Base-by-base conservation (phyloP, 2,329 filamentous ascomycete genomes). In the Gaeumannomyces tritici region DNA sequence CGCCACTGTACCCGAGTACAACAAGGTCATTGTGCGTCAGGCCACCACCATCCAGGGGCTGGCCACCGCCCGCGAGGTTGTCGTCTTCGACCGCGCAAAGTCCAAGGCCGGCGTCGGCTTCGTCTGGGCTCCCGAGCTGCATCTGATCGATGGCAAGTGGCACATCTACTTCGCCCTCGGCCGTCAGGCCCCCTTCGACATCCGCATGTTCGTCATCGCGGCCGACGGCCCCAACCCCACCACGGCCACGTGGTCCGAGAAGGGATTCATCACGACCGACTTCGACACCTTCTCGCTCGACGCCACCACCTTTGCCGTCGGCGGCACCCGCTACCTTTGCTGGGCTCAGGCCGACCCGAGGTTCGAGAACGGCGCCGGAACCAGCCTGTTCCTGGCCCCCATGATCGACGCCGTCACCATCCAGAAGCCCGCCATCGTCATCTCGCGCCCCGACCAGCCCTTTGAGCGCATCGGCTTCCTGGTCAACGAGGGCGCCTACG, bases 161-260 rank as follows among this genome's bases (percentile, higher is more conserved):
- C 66, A 67, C 56, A 55, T 66, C 59, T 67, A 67, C 60, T 57
- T 79, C 74, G 68, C 78, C 72, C 3, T 71, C 1, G 70, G 69
- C 13, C 65, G 67, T 4, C 62, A 70, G 70, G 61, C 67, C 9
- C 27, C 59, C 42, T 61, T 61, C 28, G 59, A 61, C 59, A 31
- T 61, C 59, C 42, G 70, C 12, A 64, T 69, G 12, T 68, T 68
- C 28, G 70, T 72, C 18, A 64, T 72, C 12, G 70, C 72, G 51
- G 69, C 70, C n/a, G 67, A 67, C 0, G 71, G 70, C 58, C 62
- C 64, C 35, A 47, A 61, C 59, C 69, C 71, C 0, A 62, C 71
- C 12, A 66, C 67, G 4, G 70, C 71, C 4, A 64, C 35, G 8
- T 72, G 71, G 71, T 60, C 63, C 5, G 70, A 72, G 47, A 71